A percentile compares a stretch with the other conserved stretches of the same genome.
Conservation (phyloP, 208 protist species). For the Herpetomonas samuelpessoai region DNA sequence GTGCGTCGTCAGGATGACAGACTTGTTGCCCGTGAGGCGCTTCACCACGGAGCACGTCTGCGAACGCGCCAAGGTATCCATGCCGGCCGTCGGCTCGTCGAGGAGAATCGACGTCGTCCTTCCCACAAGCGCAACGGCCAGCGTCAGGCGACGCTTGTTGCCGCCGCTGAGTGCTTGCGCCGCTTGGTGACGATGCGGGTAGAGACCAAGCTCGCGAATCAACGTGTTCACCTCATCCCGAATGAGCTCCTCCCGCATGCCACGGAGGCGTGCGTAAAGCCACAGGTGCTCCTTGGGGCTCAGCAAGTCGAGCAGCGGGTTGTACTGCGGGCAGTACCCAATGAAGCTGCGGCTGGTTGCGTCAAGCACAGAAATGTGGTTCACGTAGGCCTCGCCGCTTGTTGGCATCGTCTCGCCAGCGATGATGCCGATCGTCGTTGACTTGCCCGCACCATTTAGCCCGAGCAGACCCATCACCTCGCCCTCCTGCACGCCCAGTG, state of each 20-base stretch:
- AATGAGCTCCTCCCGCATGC: constrained; percentile 45
- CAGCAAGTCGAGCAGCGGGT: constrained; percentile 91
- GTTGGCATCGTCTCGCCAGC: constrained; percentile 74
- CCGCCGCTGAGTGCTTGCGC: constrained; percentile 70
- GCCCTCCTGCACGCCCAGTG: constrained; percentile 65
- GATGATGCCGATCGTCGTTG: constrained; percentile 84
- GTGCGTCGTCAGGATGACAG: constrained; percentile 85
- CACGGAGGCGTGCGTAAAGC: constrained; percentile 83
- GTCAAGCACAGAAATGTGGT: constrained; percentile 37
- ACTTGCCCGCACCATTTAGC: constrained; percentile 93
- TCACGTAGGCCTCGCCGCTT: constrained; percentile 63
- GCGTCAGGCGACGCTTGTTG: constrained; percentile 86
- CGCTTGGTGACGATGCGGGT: constrained; percentile 30
- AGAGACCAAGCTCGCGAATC: constrained; percentile 50
- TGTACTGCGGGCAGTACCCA: constrained; percentile 96
- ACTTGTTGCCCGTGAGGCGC: constrained; percentile 46
- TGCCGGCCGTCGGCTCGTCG: constrained; percentile 90
- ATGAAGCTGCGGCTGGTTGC: constrained; percentile 47
- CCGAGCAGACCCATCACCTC: constrained; percentile 88
- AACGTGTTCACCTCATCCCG: constrained; percentile 38
- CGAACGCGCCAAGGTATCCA: constrained; percentile 79
- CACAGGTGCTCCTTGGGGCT: constrained; percentile 90
- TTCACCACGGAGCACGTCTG: constrained; percentile 81
- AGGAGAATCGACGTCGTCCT: constrained; percentile 72
- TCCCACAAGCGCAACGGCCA: constrained; percentile 87